These are phyloP conservation scores for Colletotrichum euphorbiae DNA, from an alignment of 2,329 filamentous ascomycete genomes.

Conservation along the genomic window DNA sequence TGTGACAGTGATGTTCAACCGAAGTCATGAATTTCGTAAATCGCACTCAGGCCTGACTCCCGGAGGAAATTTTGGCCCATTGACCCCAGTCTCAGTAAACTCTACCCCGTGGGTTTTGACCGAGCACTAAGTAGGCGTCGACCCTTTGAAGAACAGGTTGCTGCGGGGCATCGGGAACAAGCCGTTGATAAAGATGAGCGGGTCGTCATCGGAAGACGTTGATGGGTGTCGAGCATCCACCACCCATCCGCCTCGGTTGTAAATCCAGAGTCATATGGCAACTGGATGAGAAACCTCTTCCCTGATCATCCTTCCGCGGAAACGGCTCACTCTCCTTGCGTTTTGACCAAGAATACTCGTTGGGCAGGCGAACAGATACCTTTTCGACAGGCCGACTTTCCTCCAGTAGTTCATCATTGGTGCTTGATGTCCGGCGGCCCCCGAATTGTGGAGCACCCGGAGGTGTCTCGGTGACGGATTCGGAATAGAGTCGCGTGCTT, in stretches of 20 bases:
- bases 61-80: not conserved
- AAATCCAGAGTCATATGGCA: not conserved
- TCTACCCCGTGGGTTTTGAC: not conserved
- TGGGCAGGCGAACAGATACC: slow-evolving; percentile 27
- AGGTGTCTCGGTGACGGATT: slow-evolving; percentile 26
- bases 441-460: not conserved
- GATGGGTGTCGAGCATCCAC: not conserved
- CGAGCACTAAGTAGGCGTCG: not conserved
- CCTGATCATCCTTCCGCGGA: not conserved
- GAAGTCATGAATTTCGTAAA: not conserved
- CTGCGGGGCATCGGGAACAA: slow-evolving; percentile 5
- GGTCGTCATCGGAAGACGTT: slow-evolving; percentile 13
- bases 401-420: not conserved
- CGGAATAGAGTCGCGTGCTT: slow-evolving; percentile 27
- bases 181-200: not conserved
- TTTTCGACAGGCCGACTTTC: not conserved
- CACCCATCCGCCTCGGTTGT: slow-evolving; percentile 9
- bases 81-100: not conserved
- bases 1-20: not conserved
- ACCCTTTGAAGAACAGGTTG: not conserved
- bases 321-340: not conserved
- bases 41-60: not conserved
- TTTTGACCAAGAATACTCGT: not conserved
- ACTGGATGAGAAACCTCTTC: not conserved
- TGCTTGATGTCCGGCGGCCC: not conserved